Evolutionary conservation across 2,329 filamentous ascomycete genomes (phyloP).

Genomic region (Trichoderma semiorbis): DNA sequence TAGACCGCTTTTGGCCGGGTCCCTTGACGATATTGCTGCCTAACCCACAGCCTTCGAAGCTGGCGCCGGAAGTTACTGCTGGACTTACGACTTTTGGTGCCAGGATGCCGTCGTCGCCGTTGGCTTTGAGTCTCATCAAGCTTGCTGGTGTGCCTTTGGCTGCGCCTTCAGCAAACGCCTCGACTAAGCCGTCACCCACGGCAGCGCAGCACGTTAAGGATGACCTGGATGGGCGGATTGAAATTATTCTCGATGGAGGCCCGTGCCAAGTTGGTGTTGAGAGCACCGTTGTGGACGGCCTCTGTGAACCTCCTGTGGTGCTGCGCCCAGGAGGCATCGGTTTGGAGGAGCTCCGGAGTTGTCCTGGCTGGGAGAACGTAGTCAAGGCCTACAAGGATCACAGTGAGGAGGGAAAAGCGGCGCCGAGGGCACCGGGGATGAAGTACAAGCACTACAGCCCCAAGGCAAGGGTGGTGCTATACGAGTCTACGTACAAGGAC

Average conservation of each 20-base stretch:
- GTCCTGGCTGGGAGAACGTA: slow-evolving; percentile 77
- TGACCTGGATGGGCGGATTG: slow-evolving; percentile 78
- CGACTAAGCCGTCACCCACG: slow-evolving; percentile 88
- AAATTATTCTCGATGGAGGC: slow-evolving; percentile 85
- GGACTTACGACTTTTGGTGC: slow-evolving; percentile 81
- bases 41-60: slow-evolving; percentile 62
- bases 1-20: slow-evolving; percentile 87
- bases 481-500: slow-evolving; percentile 53
- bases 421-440: slow-evolving; percentile 90
- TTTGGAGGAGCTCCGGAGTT: slow-evolving; percentile 70
- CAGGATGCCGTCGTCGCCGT: slow-evolving; percentile 78
- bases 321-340: slow-evolving; percentile 84
- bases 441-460: slow-evolving; percentile 99
- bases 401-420: slow-evolving; percentile 59
- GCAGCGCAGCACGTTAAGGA: slow-evolving; percentile 84
- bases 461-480: slow-evolving; percentile 78
- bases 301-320: slow-evolving; percentile 76
- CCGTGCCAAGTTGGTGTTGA: slow-evolving; percentile 86
- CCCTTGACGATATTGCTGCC: slow-evolving; percentile 88
- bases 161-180: slow-evolving; percentile 91
- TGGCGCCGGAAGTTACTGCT: slow-evolving; percentile 91
- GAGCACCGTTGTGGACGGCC: slow-evolving; percentile 92
- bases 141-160: slow-evolving; percentile 76
- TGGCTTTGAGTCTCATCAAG: slow-evolving; percentile 86
- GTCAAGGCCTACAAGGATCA: slow-evolving; percentile 75